phyloP scores from a whole-genome alignment of 2,329 filamentous ascomycete species.

The Lachnellula hyalina region DNA sequence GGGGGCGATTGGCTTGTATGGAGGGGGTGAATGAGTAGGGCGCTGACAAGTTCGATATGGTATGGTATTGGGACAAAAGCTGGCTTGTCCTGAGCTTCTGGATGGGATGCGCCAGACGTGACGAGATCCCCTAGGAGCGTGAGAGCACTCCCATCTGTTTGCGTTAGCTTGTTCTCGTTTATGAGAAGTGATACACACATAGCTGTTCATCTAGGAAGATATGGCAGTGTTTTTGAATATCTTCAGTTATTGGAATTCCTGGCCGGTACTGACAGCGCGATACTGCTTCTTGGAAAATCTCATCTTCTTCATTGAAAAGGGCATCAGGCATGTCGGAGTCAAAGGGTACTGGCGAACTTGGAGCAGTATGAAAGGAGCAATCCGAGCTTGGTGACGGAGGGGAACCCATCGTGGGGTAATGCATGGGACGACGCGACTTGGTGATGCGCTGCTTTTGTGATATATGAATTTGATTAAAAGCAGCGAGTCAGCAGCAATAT shows the following conservation, averaged over 20 bases:
- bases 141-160: constrained; percentile 51
- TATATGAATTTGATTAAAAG: neutral
- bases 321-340: constrained; percentile 1
- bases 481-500: neutral
- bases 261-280: constrained; percentile 41
- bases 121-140: constrained; percentile 60
- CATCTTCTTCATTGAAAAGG: neutral
- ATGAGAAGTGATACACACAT: constrained; percentile 3
- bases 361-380: constrained; percentile 11
- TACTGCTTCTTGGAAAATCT: neutral
- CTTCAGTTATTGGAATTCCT: constrained; percentile 52
- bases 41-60: constrained; percentile 72
- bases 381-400: neutral
- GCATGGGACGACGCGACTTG: neutral
- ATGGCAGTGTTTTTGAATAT: constrained; percentile 60
- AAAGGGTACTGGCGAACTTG: neutral
- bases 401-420: neutral
- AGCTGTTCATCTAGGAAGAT: constrained; percentile 70
- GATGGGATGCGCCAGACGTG: constrained; percentile 42
- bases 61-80: constrained; percentile 63
- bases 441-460: neutral
- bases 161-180: constrained; percentile 1
- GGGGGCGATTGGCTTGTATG: constrained; percentile 69
- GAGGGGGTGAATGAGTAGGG: constrained; percentile 74
- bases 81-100: constrained; percentile 35